A percentile compares a stretch with the other conserved stretches of the same genome.
Evolutionary conservation across 2,329 filamentous ascomycete genomes (phyloP).

Genomic region (Microdochium bolleyi): DNA sequence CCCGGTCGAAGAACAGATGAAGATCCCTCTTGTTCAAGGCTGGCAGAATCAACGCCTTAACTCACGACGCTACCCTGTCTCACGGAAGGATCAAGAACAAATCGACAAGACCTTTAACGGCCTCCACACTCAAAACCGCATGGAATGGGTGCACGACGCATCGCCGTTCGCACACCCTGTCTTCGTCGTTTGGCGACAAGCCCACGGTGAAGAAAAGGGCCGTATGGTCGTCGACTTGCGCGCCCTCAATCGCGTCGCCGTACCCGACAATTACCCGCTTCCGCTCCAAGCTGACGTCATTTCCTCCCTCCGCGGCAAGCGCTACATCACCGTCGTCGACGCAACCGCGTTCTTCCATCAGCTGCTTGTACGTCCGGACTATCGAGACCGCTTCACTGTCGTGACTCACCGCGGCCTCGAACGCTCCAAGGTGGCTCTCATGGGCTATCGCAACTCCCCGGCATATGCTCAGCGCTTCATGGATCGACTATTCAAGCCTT

Average conservation of each 20-base stretch:
- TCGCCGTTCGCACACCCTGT: constrained; percentile 1
- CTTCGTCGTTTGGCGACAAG: constrained; percentile 2
- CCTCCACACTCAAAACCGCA: neutral
- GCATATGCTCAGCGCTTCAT: neutral
- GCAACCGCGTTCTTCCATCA: neutral
- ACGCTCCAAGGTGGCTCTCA: neutral
- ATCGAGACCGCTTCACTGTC: neutral
- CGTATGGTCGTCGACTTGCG: constrained; percentile 1
- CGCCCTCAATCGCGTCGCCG: neutral
- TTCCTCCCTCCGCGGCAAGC: neutral
- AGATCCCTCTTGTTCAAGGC: neutral
- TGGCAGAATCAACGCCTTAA: neutral
- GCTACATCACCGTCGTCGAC: neutral
- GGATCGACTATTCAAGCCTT: neutral
- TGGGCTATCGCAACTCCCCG: neutral
- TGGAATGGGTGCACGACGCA: constrained; percentile 2
- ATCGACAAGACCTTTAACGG: constrained; percentile 1
- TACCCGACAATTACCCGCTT: constrained; percentile 2
- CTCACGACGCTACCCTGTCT: neutral
- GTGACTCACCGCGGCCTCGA: neutral
- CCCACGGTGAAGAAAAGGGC: constrained; percentile 1
- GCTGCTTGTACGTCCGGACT: neutral
- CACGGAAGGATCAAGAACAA: neutral
- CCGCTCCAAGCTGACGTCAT: neutral
- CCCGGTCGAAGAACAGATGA: neutral